Percentiles rank a stretch among this genome's conserved stretches.
Conservation (phyloP, 768 basidiomycete species). For the Mycena rebaudengoi region DNA sequence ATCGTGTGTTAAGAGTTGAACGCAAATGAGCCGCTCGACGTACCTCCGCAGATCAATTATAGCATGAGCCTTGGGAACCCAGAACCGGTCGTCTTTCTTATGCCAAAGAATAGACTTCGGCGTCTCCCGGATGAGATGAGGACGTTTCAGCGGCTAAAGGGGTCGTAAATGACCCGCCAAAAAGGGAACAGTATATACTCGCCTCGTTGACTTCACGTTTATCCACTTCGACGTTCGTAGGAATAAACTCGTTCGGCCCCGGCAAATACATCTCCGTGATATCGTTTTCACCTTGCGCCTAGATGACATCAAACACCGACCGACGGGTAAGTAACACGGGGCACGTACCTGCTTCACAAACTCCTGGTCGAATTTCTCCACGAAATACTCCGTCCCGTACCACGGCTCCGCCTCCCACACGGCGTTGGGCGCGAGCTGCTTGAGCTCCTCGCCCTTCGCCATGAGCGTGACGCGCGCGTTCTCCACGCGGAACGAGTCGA, state of each 20-base stretch:
- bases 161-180: constrained; percentile 9
- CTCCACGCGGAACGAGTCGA: constrained; percentile 65
- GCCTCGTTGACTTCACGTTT: constrained; percentile 76
- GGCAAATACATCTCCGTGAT: constrained; percentile 81
- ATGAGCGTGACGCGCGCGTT: constrained; percentile 79
- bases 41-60: constrained; percentile 82
- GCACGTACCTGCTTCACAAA: constrained; percentile 63
- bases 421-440: constrained; percentile 50
- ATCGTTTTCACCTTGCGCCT: constrained; percentile 74
- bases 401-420: constrained; percentile 84
- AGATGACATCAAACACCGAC: constrained; percentile 4
- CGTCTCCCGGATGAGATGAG: constrained; percentile 79
- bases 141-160: constrained; percentile 74
- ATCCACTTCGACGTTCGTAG: constrained; percentile 83
- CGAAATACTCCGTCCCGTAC: constrained; percentile 89
- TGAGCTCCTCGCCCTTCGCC: constrained; percentile 74
- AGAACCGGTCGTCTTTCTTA: constrained; percentile 97
- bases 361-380: constrained; percentile 72
- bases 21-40: constrained; percentile 10
- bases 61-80: constrained; percentile 89
- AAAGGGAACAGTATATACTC: constrained; percentile 26
- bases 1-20: constrained; percentile 5
- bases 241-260: constrained; percentile 89
- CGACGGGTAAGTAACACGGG: background rate
- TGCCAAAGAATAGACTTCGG: constrained; percentile 85